Evolutionary conservation across 495 filamentous ascomycete species (phyloP).

Genomic region (Tetracladium marchalianum): DNA sequence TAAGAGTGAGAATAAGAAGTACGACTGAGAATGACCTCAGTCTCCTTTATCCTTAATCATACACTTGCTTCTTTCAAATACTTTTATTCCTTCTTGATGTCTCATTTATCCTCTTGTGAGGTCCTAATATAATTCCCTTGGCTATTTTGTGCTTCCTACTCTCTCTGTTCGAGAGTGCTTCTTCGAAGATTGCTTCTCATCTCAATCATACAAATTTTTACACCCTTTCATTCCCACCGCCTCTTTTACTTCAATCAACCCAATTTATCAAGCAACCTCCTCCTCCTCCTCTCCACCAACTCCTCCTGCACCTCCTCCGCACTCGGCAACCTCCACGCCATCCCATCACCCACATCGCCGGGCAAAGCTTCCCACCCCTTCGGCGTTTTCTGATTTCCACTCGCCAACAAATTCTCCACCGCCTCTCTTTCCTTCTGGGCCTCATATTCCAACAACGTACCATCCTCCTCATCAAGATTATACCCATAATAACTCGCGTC

Average conservation of each 20-base stretch:
- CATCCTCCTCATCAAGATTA: slow-evolving; percentile 89
- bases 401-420: slow-evolving; percentile 46
- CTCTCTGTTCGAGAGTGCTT: too few relatives aligned
- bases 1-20: too few relatives aligned
- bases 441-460: slow-evolving; percentile 73
- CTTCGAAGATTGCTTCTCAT: too few relatives aligned
- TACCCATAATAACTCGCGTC: slow-evolving; percentile 97
- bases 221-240: neutral
- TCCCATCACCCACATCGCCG: slow-evolving; percentile 74
- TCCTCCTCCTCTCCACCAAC: slow-evolving; percentile 75
- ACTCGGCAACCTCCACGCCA: slow-evolving; percentile 75
- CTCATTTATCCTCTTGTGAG: too few relatives aligned
- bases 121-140: too few relatives aligned
- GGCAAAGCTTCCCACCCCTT: slow-evolving; percentile 77
- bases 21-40: too few relatives aligned
- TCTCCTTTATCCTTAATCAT: too few relatives aligned
- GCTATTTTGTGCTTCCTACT: too few relatives aligned
- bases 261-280: slow-evolving; percentile 71
- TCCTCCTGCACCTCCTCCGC: slow-evolving; percentile 88
- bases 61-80: too few relatives aligned
- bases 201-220: too few relatives aligned
- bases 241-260: slow-evolving; percentile 30
- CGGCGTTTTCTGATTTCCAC: slow-evolving; percentile 32
- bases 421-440: slow-evolving; percentile 74
- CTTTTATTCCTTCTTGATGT: too few relatives aligned